These are phyloP conservation scores for Aspergillus versicolor DNA, from an alignment of 2,329 filamentous ascomycete species.

Conservation along the genomic window DNA sequence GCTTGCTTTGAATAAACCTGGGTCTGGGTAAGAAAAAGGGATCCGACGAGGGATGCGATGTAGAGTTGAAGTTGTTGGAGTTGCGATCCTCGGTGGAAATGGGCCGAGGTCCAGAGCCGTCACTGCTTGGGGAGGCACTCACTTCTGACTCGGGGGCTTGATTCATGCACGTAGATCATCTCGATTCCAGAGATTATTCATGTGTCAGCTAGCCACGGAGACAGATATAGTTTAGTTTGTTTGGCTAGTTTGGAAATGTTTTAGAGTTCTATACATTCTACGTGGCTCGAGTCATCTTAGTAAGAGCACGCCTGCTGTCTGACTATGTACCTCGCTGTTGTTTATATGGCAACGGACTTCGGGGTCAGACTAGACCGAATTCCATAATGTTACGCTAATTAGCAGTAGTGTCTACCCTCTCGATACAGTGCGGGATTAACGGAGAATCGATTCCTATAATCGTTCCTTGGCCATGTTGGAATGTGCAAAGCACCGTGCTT, in stretches of 20 bases:
- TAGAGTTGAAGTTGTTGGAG: not conserved
- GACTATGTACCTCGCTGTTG: not conserved
- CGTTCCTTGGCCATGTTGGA: too few relatives aligned
- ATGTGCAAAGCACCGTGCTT: too few relatives aligned
- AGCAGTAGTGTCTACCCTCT: too few relatives aligned
- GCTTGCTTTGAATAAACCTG: not conserved
- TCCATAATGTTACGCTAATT: too few relatives aligned
- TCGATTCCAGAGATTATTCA: not conserved
- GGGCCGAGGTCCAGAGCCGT: slow-evolving; percentile 6
- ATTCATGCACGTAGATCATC: not conserved
- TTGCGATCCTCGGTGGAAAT: not conserved
- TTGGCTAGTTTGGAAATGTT: not conserved
- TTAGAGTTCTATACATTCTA: not conserved
- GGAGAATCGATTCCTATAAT: too few relatives aligned
- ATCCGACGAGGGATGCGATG: not conserved
- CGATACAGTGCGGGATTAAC: too few relatives aligned
- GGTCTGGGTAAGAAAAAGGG: not conserved
- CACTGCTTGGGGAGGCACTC: not conserved
- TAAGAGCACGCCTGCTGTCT: not conserved
- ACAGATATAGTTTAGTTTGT: not conserved
- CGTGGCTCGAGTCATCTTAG: not conserved
- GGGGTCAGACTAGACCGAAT: too few relatives aligned
- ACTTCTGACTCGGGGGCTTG: not conserved
- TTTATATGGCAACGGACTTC: too few relatives aligned
- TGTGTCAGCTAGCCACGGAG: not conserved